Percentiles rank a stretch among this genome's conserved stretches.
Conservation (phyloP, 169 alveolate species). For the Plasmodium vivax region DNA sequence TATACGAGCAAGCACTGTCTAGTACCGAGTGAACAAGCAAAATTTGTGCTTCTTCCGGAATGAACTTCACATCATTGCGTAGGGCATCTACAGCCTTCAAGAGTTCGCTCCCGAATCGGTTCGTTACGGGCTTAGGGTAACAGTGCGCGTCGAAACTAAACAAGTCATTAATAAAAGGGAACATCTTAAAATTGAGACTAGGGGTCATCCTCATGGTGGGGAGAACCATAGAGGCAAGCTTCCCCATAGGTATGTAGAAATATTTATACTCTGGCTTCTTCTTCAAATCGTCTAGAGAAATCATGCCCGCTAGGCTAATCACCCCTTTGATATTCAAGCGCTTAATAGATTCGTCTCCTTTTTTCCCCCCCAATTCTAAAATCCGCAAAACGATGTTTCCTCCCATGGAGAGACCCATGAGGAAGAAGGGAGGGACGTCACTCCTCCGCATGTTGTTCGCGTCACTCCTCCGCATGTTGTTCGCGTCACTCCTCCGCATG, state of each 20-base stretch:
- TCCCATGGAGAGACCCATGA: neutral
- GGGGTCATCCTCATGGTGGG: conserved; percentile 17
- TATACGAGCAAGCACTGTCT: neutral
- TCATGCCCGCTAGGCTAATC: neutral
- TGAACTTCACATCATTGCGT: neutral
- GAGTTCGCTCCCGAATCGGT: neutral
- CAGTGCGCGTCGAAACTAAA: neutral
- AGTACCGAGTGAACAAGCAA: neutral
- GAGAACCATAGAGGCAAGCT: neutral
- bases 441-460: neutral
- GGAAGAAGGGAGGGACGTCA: neutral
- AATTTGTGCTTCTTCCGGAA: neutral
- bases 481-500: neutral
- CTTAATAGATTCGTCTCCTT: neutral
- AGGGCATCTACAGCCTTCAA: conserved; percentile 3
- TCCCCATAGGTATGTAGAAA: neutral
- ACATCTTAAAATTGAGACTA: neutral
- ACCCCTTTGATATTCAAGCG: neutral
- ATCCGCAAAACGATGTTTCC: neutral
- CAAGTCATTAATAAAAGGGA: conserved; percentile 11
- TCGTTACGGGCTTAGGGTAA: neutral
- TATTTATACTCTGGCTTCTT: conserved; percentile 3
- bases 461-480: neutral
- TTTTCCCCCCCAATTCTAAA: neutral
- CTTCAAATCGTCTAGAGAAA: neutral